Conservation (phyloP, 148 eudicot species). For the Heliamphora exappendiculata region DNA sequence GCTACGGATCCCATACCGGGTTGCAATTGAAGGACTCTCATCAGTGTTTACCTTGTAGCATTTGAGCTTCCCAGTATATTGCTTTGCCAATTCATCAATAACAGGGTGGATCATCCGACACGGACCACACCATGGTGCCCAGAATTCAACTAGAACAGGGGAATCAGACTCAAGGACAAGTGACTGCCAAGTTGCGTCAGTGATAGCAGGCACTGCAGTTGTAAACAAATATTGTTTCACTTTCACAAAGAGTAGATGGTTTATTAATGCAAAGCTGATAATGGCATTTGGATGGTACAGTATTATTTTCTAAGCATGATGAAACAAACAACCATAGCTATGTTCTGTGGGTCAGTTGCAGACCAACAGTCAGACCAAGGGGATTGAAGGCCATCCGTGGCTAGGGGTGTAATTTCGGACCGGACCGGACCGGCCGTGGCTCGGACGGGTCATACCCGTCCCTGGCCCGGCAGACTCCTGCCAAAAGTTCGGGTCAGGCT, state of each 20-base stretch:
- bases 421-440: too few relatives aligned
- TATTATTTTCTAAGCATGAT: background rate
- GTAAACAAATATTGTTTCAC: background rate
- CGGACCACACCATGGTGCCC: conserved; percentile 99
- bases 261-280: background rate
- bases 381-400: too few relatives aligned
- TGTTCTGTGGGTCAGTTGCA: background rate
- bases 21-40: conserved; percentile 66
- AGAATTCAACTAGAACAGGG: conserved; percentile 77
- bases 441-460: too few relatives aligned
- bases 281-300: background rate
- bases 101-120: conserved; percentile 79
- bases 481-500: too few relatives aligned
- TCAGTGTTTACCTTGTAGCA: conserved; percentile 87
- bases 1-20: conserved; percentile 76
- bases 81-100: conserved; percentile 65
- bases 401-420: too few relatives aligned
- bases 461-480: too few relatives aligned
- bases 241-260: background rate
- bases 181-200: conserved; percentile 56
- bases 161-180: conserved; percentile 47
- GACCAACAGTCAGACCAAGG: too few relatives aligned
- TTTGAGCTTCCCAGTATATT: conserved; percentile 67
- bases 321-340: background rate
- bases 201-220: conserved; percentile 55